These are phyloP conservation scores for Diutina pseudorugosa DNA, from an alignment of 1,139 yeast species.

Conservation along the genomic window DNA sequence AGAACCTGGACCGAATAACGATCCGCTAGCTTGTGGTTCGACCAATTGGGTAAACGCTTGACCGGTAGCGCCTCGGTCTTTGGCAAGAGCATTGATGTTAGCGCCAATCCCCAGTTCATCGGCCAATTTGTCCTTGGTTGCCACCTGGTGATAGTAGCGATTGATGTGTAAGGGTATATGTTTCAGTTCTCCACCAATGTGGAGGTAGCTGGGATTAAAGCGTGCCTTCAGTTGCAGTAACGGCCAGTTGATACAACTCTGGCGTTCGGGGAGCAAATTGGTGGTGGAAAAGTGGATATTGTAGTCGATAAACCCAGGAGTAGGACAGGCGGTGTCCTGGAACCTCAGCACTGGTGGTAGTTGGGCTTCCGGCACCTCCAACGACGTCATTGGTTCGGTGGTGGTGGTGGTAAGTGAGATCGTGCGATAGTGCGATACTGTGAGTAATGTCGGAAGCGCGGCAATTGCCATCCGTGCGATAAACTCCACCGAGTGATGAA, in stretches of 20 bases:
- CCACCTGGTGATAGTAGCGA: neutral
- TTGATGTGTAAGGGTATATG: neutral
- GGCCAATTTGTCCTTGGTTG: neutral
- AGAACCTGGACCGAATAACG: slow-evolving; percentile 7
- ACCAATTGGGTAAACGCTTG: neutral
- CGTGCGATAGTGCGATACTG: no score
- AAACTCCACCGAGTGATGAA: no score
- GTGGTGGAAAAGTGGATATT: neutral
- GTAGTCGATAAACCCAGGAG: neutral
- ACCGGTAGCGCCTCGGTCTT: slow-evolving; percentile 20
- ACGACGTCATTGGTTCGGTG: neutral
- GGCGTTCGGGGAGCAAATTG: neutral
- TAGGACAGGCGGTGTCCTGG: neutral
- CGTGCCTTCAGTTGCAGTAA: neutral
- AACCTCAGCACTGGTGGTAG: neutral
- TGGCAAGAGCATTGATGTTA: slow-evolving; percentile 36
- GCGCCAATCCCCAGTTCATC: slow-evolving; percentile 27
- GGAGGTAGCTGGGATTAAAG: neutral
- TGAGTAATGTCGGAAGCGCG: no score
- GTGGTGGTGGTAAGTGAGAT: no score
- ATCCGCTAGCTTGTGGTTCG: neutral
- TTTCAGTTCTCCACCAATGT: neutral
- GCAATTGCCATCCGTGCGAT: no score
- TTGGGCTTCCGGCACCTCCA: neutral
- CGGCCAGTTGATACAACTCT: neutral